Conservation (phyloP, 2,329 filamentous ascomycete species). For the Pseudogymnoascus sp. region DNA sequence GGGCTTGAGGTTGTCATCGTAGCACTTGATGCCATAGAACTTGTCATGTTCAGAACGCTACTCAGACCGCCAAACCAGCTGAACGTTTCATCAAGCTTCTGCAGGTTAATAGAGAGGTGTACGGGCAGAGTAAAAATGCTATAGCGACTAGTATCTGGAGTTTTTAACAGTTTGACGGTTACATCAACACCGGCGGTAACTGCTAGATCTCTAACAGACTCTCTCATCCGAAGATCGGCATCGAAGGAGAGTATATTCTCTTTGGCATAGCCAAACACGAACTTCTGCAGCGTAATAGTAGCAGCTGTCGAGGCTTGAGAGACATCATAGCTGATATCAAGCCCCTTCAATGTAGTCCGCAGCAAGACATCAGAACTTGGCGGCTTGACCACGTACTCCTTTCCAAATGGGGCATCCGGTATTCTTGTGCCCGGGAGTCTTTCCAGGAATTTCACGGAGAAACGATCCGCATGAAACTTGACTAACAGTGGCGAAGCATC, state of each 20-base stretch:
- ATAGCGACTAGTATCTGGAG: conserved; percentile 39
- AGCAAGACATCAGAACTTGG: conserved; percentile 23
- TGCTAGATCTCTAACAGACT: conserved; percentile 51
- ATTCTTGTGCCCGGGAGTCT: conserved; percentile 21
- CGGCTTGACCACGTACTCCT: conserved; percentile 1
- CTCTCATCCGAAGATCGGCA: conserved; percentile 45
- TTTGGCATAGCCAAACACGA: conserved; percentile 53
- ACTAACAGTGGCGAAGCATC: conserved; percentile 13
- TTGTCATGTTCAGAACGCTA: conserved; percentile 80
- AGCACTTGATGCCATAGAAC: conserved; percentile 70
- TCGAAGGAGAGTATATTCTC: conserved; percentile 58
- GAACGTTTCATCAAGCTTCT: conserved; percentile 76
- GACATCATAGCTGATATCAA: conserved; percentile 17
- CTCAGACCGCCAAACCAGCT: conserved; percentile 86
- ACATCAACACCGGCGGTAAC: conserved; percentile 50
- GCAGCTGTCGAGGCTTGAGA: conserved; percentile 18
- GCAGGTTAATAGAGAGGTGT: conserved; percentile 66
- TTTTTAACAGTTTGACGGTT: conserved; percentile 42
- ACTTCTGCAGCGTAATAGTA: conserved; percentile 38
- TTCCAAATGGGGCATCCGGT: conserved; percentile 12
- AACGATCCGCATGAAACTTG: conserved; percentile 19
- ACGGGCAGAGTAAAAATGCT: conserved; percentile 71
- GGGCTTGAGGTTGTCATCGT: conserved; percentile 36
- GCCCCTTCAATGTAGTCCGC: conserved; percentile 21
- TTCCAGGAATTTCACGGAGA: conserved; percentile 26